Evolutionary conservation across 1,139 yeast genomes (phyloP).

Genomic region (Wickerhamomyces sp.): DNA sequence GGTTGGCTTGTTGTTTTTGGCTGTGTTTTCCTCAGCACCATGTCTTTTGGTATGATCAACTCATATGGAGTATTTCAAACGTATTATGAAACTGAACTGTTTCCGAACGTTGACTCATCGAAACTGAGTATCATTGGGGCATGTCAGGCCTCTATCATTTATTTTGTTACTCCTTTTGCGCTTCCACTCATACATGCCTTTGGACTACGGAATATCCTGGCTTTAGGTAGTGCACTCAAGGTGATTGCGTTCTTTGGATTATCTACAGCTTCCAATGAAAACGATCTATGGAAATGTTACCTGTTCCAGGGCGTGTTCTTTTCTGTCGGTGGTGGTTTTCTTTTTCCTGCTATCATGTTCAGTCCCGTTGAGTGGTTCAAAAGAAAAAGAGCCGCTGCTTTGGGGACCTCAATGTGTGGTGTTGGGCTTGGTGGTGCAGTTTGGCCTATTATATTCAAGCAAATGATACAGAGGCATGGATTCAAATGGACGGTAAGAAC

Average conservation of each 20-base stretch:
- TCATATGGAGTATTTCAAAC: constrained; percentile 61
- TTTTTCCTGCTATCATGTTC: constrained; percentile 55
- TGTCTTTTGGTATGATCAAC: constrained; percentile 71
- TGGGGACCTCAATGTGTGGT: constrained; percentile 51
- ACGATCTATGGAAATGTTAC: constrained; percentile 55
- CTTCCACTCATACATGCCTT: constrained; percentile 33
- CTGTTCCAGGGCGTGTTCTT: constrained; percentile 63
- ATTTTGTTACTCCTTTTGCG: constrained; percentile 52
- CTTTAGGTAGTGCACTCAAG: constrained; percentile 46
- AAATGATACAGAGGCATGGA: constrained; percentile 12
- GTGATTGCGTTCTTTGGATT: constrained; percentile 46
- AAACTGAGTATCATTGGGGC: constrained; percentile 73
- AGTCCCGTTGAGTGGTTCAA: constrained; percentile 60
- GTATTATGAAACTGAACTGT: constrained; percentile 43
- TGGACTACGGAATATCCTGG: constrained; percentile 35
- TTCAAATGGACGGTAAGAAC: constrained; percentile 19
- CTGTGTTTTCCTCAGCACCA: constrained; percentile 42
- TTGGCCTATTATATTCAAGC: constrained; percentile 21
- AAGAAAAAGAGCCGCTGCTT: constrained; percentile 49
- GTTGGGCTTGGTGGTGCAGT: constrained; percentile 40
- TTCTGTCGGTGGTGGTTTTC: constrained; percentile 55
- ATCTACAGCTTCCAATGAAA: constrained; percentile 53
- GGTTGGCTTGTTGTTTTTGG: constrained; percentile 65
- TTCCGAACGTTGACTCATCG: constrained; percentile 50
- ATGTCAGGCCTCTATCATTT: constrained; percentile 55